A percentile compares a stretch with the other conserved stretches of the same genome.
Evolutionary conservation across 2,329 filamentous ascomycete genomes (phyloP).

Genomic region (Arthrobotrys sinensis): DNA sequence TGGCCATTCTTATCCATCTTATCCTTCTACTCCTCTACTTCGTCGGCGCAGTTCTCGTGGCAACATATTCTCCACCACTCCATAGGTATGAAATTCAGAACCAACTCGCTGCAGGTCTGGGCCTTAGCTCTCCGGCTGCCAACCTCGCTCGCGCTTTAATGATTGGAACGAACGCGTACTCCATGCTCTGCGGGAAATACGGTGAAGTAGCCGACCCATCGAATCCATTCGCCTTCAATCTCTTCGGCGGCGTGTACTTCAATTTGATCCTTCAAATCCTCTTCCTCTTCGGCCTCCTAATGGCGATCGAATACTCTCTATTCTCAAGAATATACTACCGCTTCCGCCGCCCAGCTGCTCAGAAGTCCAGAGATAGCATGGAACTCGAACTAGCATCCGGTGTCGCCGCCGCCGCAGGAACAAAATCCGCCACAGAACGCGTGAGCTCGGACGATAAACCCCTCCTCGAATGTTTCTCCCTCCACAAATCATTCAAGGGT

Average conservation of each 20-base stretch:
- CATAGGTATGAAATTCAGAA: slow-evolving; percentile 78
- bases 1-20: slow-evolving; percentile 67
- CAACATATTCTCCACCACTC: slow-evolving; percentile 81
- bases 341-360: slow-evolving; percentile 66
- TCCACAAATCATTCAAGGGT: slow-evolving; percentile 85
- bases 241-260: slow-evolving; percentile 87
- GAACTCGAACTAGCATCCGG: slow-evolving; percentile 65
- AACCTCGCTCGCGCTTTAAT: slow-evolving; percentile 82
- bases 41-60: slow-evolving; percentile 78
- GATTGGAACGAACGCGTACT: slow-evolving; percentile 85
- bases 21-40: slow-evolving; percentile 80
- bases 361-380: slow-evolving; percentile 68
- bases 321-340: slow-evolving; percentile 46
- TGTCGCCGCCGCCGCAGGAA: neutral
- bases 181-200: slow-evolving; percentile 79
- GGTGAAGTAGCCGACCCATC: slow-evolving; percentile 75
- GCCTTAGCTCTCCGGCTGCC: slow-evolving; percentile 81
- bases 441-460: slow-evolving; percentile 75
- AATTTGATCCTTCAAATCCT: slow-evolving; percentile 84
- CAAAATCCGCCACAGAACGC: slow-evolving; percentile 70
- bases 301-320: slow-evolving; percentile 85
- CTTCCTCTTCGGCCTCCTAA: slow-evolving; percentile 79
- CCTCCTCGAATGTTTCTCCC: slow-evolving; percentile 78
- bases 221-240: slow-evolving; percentile 72
- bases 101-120: slow-evolving; percentile 82